A percentile compares a stretch with the other conserved stretches of the same genome.
These are phyloP conservation scores for Panicum virgatum DNA, from an alignment of 202 grass and related monocot species.

Conservation along the genomic window DNA sequence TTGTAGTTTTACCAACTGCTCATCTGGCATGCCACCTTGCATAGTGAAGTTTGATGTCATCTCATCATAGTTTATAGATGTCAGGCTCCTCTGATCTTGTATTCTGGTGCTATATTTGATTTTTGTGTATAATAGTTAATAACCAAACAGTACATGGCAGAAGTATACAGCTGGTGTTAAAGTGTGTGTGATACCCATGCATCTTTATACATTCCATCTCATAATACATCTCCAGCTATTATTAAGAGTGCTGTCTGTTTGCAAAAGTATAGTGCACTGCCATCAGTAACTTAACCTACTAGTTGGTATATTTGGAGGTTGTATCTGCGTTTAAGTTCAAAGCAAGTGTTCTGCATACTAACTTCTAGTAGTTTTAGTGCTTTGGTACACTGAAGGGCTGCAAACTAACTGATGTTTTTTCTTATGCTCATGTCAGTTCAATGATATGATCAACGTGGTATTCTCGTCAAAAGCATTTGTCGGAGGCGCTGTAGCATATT, in stretches of 20 bases:
- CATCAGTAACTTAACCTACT: not conserved
- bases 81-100: not conserved
- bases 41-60: not conserved
- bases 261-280: not conserved
- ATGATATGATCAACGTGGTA: constrained; percentile 82
- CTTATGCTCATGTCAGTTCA: constrained; percentile 62
- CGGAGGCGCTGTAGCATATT: constrained; percentile 58
- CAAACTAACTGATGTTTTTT: not conserved
- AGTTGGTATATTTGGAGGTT: not conserved
- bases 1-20: not conserved
- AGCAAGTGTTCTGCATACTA: not conserved
- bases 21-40: not conserved
- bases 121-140: not conserved
- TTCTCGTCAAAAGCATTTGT: constrained; percentile 85
- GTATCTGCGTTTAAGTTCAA: not conserved
- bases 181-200: not conserved
- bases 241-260: not conserved
- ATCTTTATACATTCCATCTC: not conserved
- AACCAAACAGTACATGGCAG: not conserved
- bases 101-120: not conserved
- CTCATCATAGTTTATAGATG: not conserved
- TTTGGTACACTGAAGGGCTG: not conserved
- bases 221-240: not conserved
- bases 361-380: not conserved
- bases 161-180: not conserved